Evolutionary conservation across 345 rosid genomes (phyloP).

Genomic region (Lenwebbia sp.): DNA sequence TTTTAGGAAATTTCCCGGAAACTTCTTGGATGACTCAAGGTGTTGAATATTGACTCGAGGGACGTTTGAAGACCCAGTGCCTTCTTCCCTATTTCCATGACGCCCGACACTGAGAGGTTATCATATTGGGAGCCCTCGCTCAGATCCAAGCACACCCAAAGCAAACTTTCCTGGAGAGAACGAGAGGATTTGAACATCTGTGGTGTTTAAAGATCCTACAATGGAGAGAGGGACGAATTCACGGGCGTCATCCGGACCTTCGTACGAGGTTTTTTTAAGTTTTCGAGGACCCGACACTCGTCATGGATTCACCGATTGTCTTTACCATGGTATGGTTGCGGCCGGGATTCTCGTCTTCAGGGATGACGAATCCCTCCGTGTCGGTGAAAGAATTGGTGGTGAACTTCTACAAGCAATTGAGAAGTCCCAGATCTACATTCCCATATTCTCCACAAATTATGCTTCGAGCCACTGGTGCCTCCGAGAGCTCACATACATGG

Average conservation of each 20-base stretch:
- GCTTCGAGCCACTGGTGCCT: neutral
- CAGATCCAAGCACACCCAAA: neutral
- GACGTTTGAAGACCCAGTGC: too few relatives aligned
- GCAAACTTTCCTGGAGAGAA: neutral
- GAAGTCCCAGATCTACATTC: too few relatives aligned
- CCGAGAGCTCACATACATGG: too few relatives aligned
- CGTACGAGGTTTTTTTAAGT: neutral
- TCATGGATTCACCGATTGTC: neutral
- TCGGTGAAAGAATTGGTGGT: too few relatives aligned
- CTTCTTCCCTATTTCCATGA: too few relatives aligned
- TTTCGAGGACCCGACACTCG: fast-evolving
- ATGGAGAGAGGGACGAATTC: fast-evolving
- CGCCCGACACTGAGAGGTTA: neutral
- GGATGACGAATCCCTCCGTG: too few relatives aligned
- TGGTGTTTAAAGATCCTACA: fast-evolving
- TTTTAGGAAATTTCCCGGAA: too few relatives aligned
- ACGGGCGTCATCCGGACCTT: fast-evolving
- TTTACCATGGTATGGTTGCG: neutral
- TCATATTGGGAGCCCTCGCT: neutral
- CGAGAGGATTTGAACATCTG: too few relatives aligned
- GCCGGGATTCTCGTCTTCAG: too few relatives aligned
- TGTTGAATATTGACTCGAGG: too few relatives aligned
- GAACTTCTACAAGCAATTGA: too few relatives aligned
- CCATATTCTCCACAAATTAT: neutral
- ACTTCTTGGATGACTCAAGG: too few relatives aligned